Base-by-base conservation (phyloP, 2,329 filamentous ascomycete genomes). In the Microsporum audouinii region DNA sequence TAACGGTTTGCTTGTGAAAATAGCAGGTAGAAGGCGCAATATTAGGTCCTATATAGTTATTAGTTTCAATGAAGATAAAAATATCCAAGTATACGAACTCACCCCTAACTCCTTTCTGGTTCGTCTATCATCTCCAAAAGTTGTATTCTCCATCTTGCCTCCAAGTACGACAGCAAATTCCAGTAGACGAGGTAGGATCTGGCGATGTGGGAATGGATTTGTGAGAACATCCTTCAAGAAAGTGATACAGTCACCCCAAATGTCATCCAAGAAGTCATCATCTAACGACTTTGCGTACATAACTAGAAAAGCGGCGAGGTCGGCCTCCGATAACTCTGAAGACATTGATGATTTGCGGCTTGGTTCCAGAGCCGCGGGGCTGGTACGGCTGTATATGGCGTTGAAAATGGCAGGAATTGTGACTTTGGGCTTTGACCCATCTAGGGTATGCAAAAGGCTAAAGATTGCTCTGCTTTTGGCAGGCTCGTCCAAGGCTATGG, bases 211-310 rank as follows among this genome's bases (percentile, higher is more conserved):
- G 69, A 99, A 90, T 0, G 94, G 95, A 69, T 99, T 99, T 29
- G 87, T 85, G 33, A 99, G 80, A 33, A 99, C 82, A 71, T 99
- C 95, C 65, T 86, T 88, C 63, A 97, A 74, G 72, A 99, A 99
- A 0, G 87, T 84, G 68, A 91, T 90, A 72, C 92, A 99, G 71
- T 99, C 92, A 45, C 86, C 82, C 94, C 94, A 99, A 57, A 99
- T 96, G 74, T 99, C 94, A 68, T 99, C 94, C 82, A 96, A 92
- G 14, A 94, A 88, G 76, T 99, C 94, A 68, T 99, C 94, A 69
- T 99, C 94, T 10, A 97, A 79, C 0, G 91, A 94, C 34, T 84
- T 84, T 0, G 91, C 87, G 72, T 99, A 99, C 64, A 94, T 88
- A 5, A 96, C 88, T 51, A 97, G 75, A 72, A 99, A 99, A 6